Base-by-base conservation (phyloP, 331 rosid genomes). In the Spiraea crenata region DNA sequence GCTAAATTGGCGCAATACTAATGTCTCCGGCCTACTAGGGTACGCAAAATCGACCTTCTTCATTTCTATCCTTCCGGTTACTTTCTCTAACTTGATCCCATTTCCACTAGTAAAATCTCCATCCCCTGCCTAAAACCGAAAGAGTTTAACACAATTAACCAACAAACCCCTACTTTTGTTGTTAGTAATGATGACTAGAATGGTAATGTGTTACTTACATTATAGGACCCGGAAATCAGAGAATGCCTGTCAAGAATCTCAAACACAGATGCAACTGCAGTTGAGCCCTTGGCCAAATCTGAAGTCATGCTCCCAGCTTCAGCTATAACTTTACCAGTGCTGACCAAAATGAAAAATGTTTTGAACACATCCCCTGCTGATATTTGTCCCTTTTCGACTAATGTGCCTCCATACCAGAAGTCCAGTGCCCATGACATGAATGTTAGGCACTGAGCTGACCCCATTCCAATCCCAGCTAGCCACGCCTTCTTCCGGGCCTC, bases 291-390 rank as follows among this genome's bases (percentile, higher is more conserved):
- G 44, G 99, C 99, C 20, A 91, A 82, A 77, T 91, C 97, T 41
- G 97, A 88, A 54, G 99, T 93, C 99, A 93, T 91, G 80, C 99
- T 93, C 34, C 99, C 99, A 3, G 99, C 99, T 0, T 93, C 99
- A n/a, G 99, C 99, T 13, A 91, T 93, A 39, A 93, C 97, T 73
- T 93, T 93, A 1, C 99, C 97, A 8, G 97, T 93, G 77, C 97
- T 93, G 0, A 93, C 91, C 77, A 93, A 78, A 6, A 91, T 90
- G 75, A 91, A 93, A 75, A 93, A 93, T 17, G 99, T 93, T 58
- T 85, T 93, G 81, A 93, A 91, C 79, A 93, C 96, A 78, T 83
- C 99, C 46, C 99, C 97, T n/a, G 99, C 85, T 38, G 97, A 86
- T 50, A 93, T 86, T 15, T 88, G 81, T 9, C 96, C 82, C 64